Conservation (phyloP, 2,329 filamentous ascomycete species). For the Alternaria ventricosa region DNA sequence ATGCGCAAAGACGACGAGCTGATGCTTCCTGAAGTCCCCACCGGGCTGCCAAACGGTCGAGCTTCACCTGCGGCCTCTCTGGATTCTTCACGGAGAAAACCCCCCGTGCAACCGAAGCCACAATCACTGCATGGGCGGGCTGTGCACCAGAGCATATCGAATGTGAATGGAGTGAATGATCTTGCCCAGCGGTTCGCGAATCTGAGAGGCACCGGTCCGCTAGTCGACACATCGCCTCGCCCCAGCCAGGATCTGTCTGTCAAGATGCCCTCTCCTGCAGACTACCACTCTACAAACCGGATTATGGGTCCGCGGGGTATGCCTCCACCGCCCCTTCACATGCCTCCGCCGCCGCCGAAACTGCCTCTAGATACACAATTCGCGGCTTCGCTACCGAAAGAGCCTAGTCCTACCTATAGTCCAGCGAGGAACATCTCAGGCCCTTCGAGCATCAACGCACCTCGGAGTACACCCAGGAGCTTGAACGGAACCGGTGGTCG, state of each 20-base stretch:
- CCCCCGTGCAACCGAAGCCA: slow-evolving; percentile 69
- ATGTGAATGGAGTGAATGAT: slow-evolving; percentile 33
- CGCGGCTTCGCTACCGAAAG: slow-evolving; percentile 68
- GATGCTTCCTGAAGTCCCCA: slow-evolving; percentile 45
- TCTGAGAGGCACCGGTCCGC: slow-evolving; percentile 31
- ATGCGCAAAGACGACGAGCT: slow-evolving; percentile 38
- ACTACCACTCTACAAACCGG: slow-evolving; percentile 42
- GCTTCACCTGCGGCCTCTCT: slow-evolving; percentile 23
- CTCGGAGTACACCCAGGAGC: slow-evolving; percentile 68
- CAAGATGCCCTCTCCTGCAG: slow-evolving; percentile 52
- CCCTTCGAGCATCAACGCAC: slow-evolving; percentile 68
- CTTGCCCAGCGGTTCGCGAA: slow-evolving; percentile 50
- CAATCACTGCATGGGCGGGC: slow-evolving; percentile 69
- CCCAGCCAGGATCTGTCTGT: slow-evolving; percentile 42
- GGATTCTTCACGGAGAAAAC: slow-evolving; percentile 38
- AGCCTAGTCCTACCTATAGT: slow-evolving; percentile 78
- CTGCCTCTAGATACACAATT: slow-evolving; percentile 59
- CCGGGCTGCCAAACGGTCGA: slow-evolving; percentile 23
- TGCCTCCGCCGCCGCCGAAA: slow-evolving; percentile 51
- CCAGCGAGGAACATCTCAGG: slow-evolving; percentile 76
- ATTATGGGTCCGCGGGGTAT: slow-evolving; percentile 62
- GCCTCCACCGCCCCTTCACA: slow-evolving; percentile 46
- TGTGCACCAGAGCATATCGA: slow-evolving; percentile 49
- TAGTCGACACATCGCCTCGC: slow-evolving; percentile 31
- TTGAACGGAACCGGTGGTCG: slow-evolving; percentile 63